These are phyloP conservation scores for Copromyces sp. DNA, from an alignment of 495 filamentous ascomycete genomes.

Conservation along the genomic window DNA sequence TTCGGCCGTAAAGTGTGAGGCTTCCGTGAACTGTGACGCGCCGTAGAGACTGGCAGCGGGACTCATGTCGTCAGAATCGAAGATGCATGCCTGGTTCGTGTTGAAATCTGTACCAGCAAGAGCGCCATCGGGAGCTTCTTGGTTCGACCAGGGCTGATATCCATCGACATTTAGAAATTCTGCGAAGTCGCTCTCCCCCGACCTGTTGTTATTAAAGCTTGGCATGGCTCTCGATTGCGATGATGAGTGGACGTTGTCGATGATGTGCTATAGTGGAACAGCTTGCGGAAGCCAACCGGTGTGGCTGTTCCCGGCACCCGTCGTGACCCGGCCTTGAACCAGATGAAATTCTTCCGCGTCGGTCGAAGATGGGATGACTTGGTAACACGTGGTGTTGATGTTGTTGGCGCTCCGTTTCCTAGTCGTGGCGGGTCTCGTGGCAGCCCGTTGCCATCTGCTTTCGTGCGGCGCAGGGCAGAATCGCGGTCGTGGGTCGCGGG, in stretches of 20 bases:
- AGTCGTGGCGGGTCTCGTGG: neutral
- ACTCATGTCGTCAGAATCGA: neutral
- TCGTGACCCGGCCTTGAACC: neutral
- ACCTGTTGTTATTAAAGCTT: neutral
- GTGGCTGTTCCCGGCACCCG: neutral
- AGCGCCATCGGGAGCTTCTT: neutral
- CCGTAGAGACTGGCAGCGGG: neutral
- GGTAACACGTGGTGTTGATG: neutral
- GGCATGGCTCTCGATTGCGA: neutral
- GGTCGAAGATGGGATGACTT: neutral
- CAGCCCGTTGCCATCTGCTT: neutral
- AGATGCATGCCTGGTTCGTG: neutral
- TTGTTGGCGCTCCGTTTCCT: neutral
- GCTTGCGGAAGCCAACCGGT: neutral
- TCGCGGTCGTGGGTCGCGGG: neutral
- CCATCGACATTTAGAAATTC: neutral
- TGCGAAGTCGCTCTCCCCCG: neutral
- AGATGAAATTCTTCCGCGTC: neutral
- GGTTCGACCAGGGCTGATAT: neutral
- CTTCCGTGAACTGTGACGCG: neutral
- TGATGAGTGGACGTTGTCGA: neutral
- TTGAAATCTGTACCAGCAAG: neutral
- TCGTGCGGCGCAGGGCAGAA: neutral
- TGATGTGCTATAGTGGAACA: neutral
- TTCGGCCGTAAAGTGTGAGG: neutral